These are phyloP conservation scores for Sporothrix euskadiensis DNA, from an alignment of 2,329 filamentous ascomycete genomes.

Conservation along the genomic window DNA sequence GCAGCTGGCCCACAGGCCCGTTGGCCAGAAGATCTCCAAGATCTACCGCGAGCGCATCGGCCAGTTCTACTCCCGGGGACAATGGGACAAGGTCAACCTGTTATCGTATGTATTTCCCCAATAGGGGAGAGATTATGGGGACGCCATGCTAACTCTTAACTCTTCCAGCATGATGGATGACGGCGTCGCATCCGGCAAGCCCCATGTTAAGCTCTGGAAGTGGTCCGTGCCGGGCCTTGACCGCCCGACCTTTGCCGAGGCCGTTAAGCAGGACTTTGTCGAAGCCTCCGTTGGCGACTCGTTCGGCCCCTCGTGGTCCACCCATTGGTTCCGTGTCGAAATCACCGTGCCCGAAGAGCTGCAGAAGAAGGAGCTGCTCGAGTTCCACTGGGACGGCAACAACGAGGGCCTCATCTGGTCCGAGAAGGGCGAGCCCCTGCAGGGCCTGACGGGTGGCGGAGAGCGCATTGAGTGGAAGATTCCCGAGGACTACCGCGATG, in stretches of 20 bases:
- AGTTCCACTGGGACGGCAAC: constrained; percentile 93
- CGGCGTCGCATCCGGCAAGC: constrained; percentile 63
- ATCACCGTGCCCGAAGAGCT: constrained; percentile 75
- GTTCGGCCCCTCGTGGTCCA: constrained; percentile 95
- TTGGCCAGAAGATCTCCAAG: constrained; percentile 34
- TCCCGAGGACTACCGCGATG: constrained; percentile 77
- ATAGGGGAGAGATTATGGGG: not conserved
- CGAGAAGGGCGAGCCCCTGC: constrained; percentile 82
- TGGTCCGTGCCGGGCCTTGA: constrained; percentile 79
- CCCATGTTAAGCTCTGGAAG: constrained; percentile 80
- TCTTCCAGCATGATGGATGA: constrained; percentile 68
- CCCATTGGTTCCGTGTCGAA: constrained; percentile 91
- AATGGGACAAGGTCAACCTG: constrained; percentile 36
- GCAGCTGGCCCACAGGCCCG: constrained; percentile 34
- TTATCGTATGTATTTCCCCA: constrained; percentile 31
- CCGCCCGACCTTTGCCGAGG: constrained; percentile 84
- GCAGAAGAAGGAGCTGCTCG: constrained; percentile 74
- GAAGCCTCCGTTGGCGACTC: constrained; percentile 71
- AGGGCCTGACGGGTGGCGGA: constrained; percentile 86
- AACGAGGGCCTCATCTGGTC: constrained; percentile 96
- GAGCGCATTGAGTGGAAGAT: constrained; percentile 92
- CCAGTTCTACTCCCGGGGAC: constrained; percentile 34
- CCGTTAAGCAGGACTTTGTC: constrained; percentile 70
- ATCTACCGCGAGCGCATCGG: constrained; percentile 35
- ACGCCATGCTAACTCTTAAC: not conserved